Base-by-base conservation (phyloP, 2,329 filamentous ascomycete genomes). In the Ophiostoma sp. region DNA sequence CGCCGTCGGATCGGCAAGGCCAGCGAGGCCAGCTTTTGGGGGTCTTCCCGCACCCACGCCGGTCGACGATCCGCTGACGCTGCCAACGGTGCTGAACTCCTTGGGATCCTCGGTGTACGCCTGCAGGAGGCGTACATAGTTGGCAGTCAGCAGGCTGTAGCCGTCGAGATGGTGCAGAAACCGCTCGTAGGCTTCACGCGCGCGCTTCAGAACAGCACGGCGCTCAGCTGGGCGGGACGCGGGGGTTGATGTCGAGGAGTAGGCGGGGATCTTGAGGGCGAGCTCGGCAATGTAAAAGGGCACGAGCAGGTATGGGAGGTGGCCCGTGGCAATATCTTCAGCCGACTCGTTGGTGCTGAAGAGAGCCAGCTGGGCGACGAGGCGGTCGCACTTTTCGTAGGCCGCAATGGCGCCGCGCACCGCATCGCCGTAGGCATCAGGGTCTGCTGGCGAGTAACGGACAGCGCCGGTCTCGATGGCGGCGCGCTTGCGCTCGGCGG, bases 291-390 rank as follows among this genome's bases (percentile, higher is more conserved):
- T 81, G 74, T 89, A 86, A 77, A 89, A 92, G 77, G 90, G 84
- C 71, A 93, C 85, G 36, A 92, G 84, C 70, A 99, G 84, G 77
- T 94, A 96, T 79, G 92, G 92, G 44, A 99, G 80, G 75, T 96
- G 89, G n/a, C 85, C 83, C 1, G 94, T 96, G 14, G 91, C 82
- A 44, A 97, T 81, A 79, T 99, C 95, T 71, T 99, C 95, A 52
- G 94, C 79, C 0, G 86, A 85, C 78, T 99, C 95, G 78, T 99
- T 99, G 47, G 88, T 83, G 73, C 92, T 97, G 84, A 98, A 98
- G 67, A 99, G 82, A 0, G 91, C 89, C 40, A 95, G 82, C 70
- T 87, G 83, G 72, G 86, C 82, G 72, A 91, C 86, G 68, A 91
- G 85, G 69, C 85, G 81, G 69, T 89, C 82, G 77, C 91, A 93